Evolutionary conservation across 306 rosid species (phyloP).

Genomic region (Arachis stenosperma): DNA sequence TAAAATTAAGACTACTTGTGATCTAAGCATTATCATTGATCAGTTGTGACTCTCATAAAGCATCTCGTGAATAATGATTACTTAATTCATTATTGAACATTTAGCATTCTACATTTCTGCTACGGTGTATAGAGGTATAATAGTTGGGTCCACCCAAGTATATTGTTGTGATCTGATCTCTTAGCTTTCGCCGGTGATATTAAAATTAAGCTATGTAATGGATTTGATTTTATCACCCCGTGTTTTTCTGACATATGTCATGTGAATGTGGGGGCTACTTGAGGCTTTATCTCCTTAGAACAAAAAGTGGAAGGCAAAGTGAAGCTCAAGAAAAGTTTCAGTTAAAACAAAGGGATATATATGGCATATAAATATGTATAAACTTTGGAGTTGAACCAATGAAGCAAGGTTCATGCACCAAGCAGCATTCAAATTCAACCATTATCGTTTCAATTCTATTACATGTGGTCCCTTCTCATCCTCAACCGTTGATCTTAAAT

Average conservation of each 20-base stretch:
- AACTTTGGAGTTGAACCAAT: not conserved
- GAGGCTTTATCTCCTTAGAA: conserved; percentile 32
- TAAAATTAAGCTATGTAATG: conserved; percentile 20
- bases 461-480: conserved; percentile 40
- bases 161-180: conserved; percentile 41
- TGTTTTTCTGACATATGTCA: conserved; percentile 70
- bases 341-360: conserved; percentile 41
- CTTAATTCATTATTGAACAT: too few species aligned
- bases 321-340: conserved; percentile 24
- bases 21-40: too few species aligned
- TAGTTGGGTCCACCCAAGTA: conserved; percentile 39
- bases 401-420: conserved; percentile 60
- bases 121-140: conserved; percentile 10
- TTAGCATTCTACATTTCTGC: not conserved
- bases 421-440: conserved; percentile 36
- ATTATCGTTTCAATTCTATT: conserved; percentile 18
- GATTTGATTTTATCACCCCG: conserved; percentile 11
- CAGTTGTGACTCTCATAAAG: too few species aligned
- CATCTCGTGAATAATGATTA: too few species aligned
- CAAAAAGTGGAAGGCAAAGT: conserved; percentile 39
- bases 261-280: conserved; percentile 76
- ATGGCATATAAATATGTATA: not conserved
- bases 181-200: conserved; percentile 35
- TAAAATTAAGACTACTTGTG: too few species aligned
- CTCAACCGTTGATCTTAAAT: conserved; percentile 43